A percentile compares a stretch with the other conserved stretches of the same genome.
These are phyloP conservation scores for Dalbergia cochinchinensis DNA, from an alignment of 306 rosid genomes.

Conservation along the genomic window DNA sequence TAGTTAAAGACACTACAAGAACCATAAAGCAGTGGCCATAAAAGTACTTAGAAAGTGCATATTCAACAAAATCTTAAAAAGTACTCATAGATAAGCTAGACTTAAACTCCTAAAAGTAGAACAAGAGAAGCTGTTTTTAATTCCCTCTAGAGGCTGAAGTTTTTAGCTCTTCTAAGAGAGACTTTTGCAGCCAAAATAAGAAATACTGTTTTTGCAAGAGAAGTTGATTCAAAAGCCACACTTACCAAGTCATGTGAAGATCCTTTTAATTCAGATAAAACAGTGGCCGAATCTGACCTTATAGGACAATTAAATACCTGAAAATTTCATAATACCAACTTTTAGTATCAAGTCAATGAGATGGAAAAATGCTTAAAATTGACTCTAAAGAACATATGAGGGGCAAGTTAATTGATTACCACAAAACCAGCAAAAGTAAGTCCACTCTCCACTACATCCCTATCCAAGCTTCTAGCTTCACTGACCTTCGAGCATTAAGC, in stretches of 20 bases:
- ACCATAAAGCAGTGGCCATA: neutral
- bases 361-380: constrained; percentile 22
- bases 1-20: neutral
- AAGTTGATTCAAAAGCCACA: constrained; percentile 33
- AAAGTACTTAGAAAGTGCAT: neutral
- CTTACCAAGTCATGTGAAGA: constrained; percentile 98
- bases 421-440: constrained; percentile 97
- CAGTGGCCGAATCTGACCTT: constrained; percentile 86
- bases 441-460: constrained; percentile 91
- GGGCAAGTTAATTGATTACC: constrained; percentile 58
- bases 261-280: constrained; percentile 82
- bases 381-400: constrained; percentile 2
- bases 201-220: constrained; percentile 22
- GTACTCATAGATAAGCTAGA: neutral
- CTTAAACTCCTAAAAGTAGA: neutral
- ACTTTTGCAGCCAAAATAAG: neutral
- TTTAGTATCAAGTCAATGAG: constrained; percentile 39
- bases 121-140: neutral
- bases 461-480: constrained; percentile 98
- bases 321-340: constrained; percentile 47
- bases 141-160: constrained; percentile 21
- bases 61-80: neutral
- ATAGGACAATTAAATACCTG: constrained; percentile 99
- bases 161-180: neutral
- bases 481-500: constrained; percentile 78